Percentiles rank a stretch among this genome's conserved stretches.
phyloP scores from a whole-genome alignment of 176 grass and related monocot species.

The Oryza meyeriana region DNA sequence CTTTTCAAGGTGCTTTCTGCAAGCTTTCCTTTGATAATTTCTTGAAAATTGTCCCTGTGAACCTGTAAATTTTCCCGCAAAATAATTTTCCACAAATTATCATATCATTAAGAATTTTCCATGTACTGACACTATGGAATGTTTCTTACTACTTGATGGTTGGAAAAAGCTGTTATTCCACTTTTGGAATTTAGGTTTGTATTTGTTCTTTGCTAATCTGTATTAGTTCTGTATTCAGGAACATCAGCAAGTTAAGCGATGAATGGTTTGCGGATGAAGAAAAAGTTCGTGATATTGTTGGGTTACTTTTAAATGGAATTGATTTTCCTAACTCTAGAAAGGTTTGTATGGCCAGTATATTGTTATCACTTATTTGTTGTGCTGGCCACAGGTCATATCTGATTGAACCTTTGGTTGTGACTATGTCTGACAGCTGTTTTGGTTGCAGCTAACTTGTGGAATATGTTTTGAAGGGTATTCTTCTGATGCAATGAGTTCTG shows the following conservation, averaged over 20 bases:
- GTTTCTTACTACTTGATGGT: not conserved
- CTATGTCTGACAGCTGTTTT: conserved; percentile 38
- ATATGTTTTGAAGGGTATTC: conserved; percentile 87
- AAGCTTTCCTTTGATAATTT: not conserved
- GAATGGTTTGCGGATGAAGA: conserved; percentile 91
- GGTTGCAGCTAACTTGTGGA: conserved; percentile 80
- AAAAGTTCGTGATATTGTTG: conserved; percentile 58
- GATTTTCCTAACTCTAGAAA: conserved; percentile 28
- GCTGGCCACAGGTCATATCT: not conserved
- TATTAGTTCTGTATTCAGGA: conserved; percentile 46
- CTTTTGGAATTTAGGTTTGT: not conserved
- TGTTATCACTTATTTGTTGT: conserved; percentile 10
- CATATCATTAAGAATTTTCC: no score
- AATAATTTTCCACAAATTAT: no score
- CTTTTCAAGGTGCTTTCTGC: not conserved
- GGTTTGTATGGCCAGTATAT: conserved; percentile 36
- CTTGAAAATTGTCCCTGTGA: not conserved
- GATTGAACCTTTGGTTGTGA: not conserved
- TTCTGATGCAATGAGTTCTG: conserved; percentile 50
- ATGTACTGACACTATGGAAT: no score
- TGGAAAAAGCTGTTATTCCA: conserved; percentile 7
- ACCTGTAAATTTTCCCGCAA: no score
- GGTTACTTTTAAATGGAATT: conserved; percentile 53
- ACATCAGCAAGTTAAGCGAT: conserved; percentile 65
- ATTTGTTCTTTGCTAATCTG: not conserved